Base-by-base conservation (phyloP, 2,329 filamentous ascomycete genomes). In the Cytospora mali region DNA sequence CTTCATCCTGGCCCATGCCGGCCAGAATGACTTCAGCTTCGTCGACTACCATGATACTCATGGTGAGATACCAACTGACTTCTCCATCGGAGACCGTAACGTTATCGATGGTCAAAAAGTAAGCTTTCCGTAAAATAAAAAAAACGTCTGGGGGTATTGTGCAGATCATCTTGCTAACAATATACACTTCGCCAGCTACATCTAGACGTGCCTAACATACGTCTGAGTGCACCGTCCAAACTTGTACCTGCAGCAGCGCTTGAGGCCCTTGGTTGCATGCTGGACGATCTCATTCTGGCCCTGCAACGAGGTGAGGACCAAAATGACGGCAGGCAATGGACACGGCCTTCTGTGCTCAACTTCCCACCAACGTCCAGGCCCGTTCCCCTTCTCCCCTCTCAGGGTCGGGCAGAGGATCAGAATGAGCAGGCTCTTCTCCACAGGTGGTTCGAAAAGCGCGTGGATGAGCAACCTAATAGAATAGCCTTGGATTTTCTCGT, bases 1-100 rank as follows among this genome's bases (percentile, higher is more conserved):
- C 50, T 60, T 54, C 21, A 54, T 60, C 33, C 49, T 60, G 11
- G 57, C 57, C 11, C 50, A 60, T 33, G 57, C 49, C 53, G 50
- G 57, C 57, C 27, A 33, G 39, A 31, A 48, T 6, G 27, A 60
- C 3, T 60, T 60, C 35, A 39, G 23, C 14, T 60, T 53, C 16
- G 25, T 60, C 57, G 50, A 54, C 18, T 48, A 48, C 50, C n/a
- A 33, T 28, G 42, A 54, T 53, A 35, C 35, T 27, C 23, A 33
- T 33, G 50, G 11, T 46, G 50, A 54, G 57, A 48, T 64, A 10
- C 39, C 58, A n/a, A 64, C 62, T 4, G 64, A 66, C 49, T 64
- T 66, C 42, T 66, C 58, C n/a, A 59, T 66, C 58, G 62, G 62
- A 23, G 28, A 42, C 54, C n/a, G 54, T 51, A 62, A 56, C 11